phyloP scores from a whole-genome alignment of 2,329 filamentous ascomycete genomes.

The Microcyclospora tardicrescens region DNA sequence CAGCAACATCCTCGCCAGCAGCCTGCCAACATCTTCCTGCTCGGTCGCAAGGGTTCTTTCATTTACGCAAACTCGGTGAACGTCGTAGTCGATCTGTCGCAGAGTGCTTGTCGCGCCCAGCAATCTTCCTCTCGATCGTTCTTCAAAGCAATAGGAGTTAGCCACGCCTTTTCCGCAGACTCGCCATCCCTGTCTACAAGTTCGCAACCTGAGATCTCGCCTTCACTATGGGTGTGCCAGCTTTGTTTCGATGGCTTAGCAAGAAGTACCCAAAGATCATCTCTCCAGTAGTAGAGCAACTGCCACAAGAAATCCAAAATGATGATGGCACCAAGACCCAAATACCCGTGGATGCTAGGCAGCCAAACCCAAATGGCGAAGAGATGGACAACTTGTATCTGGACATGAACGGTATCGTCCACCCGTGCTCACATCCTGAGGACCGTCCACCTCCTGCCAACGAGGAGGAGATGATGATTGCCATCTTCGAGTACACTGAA shows the following conservation, averaged over 20 bases:
- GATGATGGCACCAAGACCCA: constrained; percentile 66
- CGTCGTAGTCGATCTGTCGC: background rate
- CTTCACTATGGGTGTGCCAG: constrained; percentile 73
- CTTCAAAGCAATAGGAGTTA: too few species aligned
- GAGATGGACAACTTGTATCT: constrained; percentile 97
- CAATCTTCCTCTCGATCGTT: too few species aligned
- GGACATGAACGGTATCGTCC: constrained; percentile 99
- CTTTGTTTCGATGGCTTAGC: constrained; percentile 91
- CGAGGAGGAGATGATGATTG: constrained; percentile 99
- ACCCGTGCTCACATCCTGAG: constrained; percentile 96
- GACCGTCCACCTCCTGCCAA: constrained; percentile 81
- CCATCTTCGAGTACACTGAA: constrained; percentile 97
- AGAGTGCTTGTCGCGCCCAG: too few species aligned
- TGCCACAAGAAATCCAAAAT: constrained; percentile 61
- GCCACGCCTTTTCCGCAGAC: background rate
- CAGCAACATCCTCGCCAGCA: constrained; percentile 7
- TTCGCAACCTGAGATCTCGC: background rate
- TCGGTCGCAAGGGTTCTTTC: constrained; percentile 2
- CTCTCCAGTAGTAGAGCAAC: constrained; percentile 76
- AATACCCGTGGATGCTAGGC: constrained; percentile 73
- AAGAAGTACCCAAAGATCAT: constrained; percentile 97
- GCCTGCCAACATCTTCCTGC: constrained; percentile 8
- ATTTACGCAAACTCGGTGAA: background rate
- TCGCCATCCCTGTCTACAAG: background rate
- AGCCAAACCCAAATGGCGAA: constrained; percentile 89